A percentile compares a stretch with the other conserved stretches of the same genome.
phyloP scores from a whole-genome alignment of 2,329 filamentous ascomycete genomes.

The Elsinoe necatrix region DNA sequence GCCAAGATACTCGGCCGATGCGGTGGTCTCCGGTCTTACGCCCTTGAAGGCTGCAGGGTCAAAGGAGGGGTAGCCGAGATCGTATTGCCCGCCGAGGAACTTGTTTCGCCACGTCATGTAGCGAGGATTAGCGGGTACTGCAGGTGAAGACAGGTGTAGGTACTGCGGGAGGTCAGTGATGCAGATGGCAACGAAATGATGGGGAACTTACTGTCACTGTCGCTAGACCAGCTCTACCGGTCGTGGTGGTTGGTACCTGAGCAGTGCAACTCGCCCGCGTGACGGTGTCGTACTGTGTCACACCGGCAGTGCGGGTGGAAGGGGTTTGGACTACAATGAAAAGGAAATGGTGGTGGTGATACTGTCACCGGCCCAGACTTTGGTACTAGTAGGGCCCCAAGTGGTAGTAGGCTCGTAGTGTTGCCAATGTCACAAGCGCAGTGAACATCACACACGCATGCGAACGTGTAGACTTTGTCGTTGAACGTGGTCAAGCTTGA shows the following conservation, averaged over 20 bases:
- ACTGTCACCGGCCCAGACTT: conserved; percentile 13
- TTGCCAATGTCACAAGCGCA: conserved; percentile 17
- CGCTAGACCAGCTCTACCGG: conserved; percentile 7
- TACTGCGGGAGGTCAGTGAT: conserved; percentile 1
- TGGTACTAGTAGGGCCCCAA: conserved; percentile 10
- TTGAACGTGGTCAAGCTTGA: conserved; percentile 14
- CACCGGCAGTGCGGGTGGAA: neutral
- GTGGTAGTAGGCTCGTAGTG: conserved; percentile 5
- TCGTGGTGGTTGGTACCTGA: conserved; percentile 9
- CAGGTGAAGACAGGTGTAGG: conserved; percentile 15
- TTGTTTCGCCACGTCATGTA: conserved; percentile 1
- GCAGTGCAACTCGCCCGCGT: conserved; percentile 13
- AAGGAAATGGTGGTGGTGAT: conserved; percentile 13
- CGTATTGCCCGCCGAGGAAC: conserved; percentile 13
- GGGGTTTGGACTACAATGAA: conserved; percentile 15
- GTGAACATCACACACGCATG: conserved; percentile 18
- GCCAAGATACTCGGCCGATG: conserved; percentile 13
- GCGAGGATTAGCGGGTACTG: conserved; percentile 4
- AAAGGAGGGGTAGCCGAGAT: conserved; percentile 13
- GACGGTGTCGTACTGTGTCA: conserved; percentile 14
- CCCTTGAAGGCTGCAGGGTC: conserved; percentile 15
- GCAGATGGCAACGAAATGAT: neutral
- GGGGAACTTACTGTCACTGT: neutral
- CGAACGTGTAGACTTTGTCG: conserved; percentile 15
- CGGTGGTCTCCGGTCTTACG: neutral